Evolutionary conservation across 768 basidiomycete species (phyloP), one percentile per base, ranked within the genome.

Genomic region (Rhodotorula sphaerocarpa): DNA sequence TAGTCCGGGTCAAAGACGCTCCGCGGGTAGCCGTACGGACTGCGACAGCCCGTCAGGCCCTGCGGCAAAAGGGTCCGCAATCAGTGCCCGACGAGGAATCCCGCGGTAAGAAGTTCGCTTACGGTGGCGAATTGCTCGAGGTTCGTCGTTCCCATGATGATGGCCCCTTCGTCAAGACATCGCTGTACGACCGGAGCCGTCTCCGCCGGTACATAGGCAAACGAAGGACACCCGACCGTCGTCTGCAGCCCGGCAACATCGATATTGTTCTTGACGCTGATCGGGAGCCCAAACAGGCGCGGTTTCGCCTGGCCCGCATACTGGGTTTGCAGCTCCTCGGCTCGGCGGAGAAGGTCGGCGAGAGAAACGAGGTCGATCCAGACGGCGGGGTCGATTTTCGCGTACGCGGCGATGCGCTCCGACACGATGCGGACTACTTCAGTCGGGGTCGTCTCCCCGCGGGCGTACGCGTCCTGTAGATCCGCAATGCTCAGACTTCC

Each of bases 81-180:
- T n/a, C n/a, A n/a, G 41, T 21, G 2, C 20, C 9, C 4, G 30
- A 20, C 10, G 36, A 39, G 16, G 36, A 39, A 39, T 39, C n/a
- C n/a, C n/a, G 28, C 11, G 31, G 15, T 21, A 20, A 20, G 15
- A 44, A 33, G 18, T 4, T 27, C 18, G 20, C 55, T 23, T 23
- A 57, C 57, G 3, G 57, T 59, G 7, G 61, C 61, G 30, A 62
- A 57, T 39, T 62, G 53, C 25, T 62, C 61, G 25, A 62, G 46
- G 27, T 62, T 62, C 11, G 55, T 57, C 50, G 54, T 62, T 0
- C 61, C 61, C 30, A 62, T 34, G 11, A 57, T 21, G 23, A 62
- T 30, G 11, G 46, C 61, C 3, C 61, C 61, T 2, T 54, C 61
- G 12, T 55, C 61, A 11, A 55, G 47, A 25, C 30, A 23, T 27